Conservation (phyloP, 306 rosid genomes). For the Lathyrus aphaca region DNA sequence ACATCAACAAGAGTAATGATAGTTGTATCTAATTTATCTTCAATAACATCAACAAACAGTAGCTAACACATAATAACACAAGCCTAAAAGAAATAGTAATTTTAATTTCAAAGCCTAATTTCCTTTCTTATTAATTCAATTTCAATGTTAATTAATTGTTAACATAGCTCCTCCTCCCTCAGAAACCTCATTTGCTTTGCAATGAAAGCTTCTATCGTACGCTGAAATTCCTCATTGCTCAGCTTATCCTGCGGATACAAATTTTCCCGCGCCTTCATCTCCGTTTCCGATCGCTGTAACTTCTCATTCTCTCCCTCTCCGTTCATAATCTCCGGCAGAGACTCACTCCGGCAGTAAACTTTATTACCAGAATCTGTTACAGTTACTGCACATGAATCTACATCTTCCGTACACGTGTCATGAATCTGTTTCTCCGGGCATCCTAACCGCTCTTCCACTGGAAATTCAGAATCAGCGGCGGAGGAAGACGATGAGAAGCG, state of each 20-base stretch:
- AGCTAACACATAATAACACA: not conserved
- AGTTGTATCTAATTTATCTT: not conserved
- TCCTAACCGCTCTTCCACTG: constrained; percentile 12
- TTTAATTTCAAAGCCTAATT: not conserved
- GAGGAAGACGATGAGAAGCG: not conserved
- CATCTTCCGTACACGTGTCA: not conserved
- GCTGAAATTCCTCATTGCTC: constrained; percentile 82
- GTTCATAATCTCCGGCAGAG: constrained; percentile 45
- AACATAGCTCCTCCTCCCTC: constrained; percentile 60
- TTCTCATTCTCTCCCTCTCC: not conserved
- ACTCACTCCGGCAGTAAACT: constrained; percentile 45
- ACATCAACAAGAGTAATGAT: too few relatives aligned
- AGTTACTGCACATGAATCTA: constrained; percentile 18
- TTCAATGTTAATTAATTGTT: not conserved
- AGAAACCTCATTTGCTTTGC: constrained; percentile 74
- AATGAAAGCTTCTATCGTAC: constrained; percentile 73
- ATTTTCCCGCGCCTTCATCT: constrained; percentile 32
- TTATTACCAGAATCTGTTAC: constrained; percentile 22
- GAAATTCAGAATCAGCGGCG: not conserved
- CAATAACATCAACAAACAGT: not conserved
- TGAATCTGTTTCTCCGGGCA: constrained; percentile 56
- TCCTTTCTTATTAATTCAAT: not conserved
- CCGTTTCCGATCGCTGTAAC: constrained; percentile 66
- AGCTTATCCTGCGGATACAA: constrained; percentile 49
- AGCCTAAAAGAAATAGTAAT: not conserved